Conservation (phyloP, 345 rosid genomes). For the Euphorbia lathyris region DNA sequence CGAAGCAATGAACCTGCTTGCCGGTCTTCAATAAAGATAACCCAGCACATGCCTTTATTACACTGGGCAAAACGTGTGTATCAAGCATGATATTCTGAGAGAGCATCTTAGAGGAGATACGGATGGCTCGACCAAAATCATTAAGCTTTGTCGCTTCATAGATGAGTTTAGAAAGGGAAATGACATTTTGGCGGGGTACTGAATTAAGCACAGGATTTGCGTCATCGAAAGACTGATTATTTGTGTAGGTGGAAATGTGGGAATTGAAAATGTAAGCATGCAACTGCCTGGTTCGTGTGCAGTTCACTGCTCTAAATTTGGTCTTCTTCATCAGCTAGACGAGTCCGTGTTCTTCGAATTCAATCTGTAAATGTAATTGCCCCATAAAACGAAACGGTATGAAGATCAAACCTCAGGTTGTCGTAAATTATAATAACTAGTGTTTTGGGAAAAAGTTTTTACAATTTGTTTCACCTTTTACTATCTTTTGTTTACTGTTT, state of each 20-base stretch:
- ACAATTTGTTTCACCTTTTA: too few species aligned
- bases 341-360: too few species aligned
- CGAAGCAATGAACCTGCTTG: conserved; percentile 23
- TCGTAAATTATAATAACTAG: too few species aligned
- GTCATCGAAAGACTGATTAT: conserved; percentile 9
- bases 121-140: conserved; percentile 13
- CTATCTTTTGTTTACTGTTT: too few species aligned
- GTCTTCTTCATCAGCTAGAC: too few species aligned
- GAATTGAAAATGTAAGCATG: conserved; percentile 38
- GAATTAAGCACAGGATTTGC: conserved; percentile 11
- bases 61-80: conserved; percentile 37
- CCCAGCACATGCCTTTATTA: conserved; percentile 28
- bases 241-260: conserved; percentile 25
- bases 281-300: conserved; percentile 27
- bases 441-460: too few species aligned
- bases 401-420: too few species aligned
- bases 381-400: too few species aligned
- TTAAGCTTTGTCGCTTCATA: conserved; percentile 18
- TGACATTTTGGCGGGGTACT: neutral
- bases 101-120: conserved; percentile 19
- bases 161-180: conserved; percentile 15
- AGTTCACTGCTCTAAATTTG: neutral
- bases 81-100: conserved; percentile 17
- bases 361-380: too few species aligned
- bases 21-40: conserved; percentile 17